Evolutionary conservation across 805 yeast species (phyloP).

Genomic region (Priceomyces melissophilus): DNA sequence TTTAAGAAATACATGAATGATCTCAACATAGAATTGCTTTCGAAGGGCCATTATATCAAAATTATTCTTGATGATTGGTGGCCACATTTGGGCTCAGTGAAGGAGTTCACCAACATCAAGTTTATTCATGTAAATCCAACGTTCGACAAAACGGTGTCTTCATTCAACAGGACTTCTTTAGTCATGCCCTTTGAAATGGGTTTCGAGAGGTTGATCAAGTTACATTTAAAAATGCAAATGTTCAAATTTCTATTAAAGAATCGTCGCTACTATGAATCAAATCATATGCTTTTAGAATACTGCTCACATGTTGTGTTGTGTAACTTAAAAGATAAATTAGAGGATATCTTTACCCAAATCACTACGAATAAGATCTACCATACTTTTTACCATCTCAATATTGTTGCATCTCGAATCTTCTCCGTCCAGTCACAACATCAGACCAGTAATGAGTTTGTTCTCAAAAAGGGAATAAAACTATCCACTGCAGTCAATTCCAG

Average conservation of each 20-base stretch:
- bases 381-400: conserved; percentile 6
- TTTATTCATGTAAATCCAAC: conserved; percentile 12
- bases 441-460: conserved; percentile 2
- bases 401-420: conserved; percentile 7
- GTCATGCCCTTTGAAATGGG: conserved; percentile 15
- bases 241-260: conserved; percentile 10
- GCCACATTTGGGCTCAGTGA: conserved; percentile 9
- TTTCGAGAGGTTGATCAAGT: conserved; percentile 12
- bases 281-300: conserved; percentile 1
- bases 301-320: conserved; percentile 7
- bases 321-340: conserved; percentile 7
- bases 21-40: conserved; percentile 13
- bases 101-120: conserved; percentile 12
- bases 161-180: conserved; percentile 8
- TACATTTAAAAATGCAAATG: conserved; percentile 12
- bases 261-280: not conserved
- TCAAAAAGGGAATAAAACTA: conserved; percentile 5
- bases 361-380: conserved; percentile 5
- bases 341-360: conserved; percentile 7
- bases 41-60: conserved; percentile 10
- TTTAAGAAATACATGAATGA: conserved; percentile 14
- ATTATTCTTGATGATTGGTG: conserved; percentile 15
- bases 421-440: not conserved
- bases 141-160: conserved; percentile 12
- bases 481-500: conserved; percentile 5